Evolutionary conservation across 192 early-diverging fungal genomes (phyloP), one percentile per base, ranked within the genome.

Genomic region (Funneliformis geosporum): DNA sequence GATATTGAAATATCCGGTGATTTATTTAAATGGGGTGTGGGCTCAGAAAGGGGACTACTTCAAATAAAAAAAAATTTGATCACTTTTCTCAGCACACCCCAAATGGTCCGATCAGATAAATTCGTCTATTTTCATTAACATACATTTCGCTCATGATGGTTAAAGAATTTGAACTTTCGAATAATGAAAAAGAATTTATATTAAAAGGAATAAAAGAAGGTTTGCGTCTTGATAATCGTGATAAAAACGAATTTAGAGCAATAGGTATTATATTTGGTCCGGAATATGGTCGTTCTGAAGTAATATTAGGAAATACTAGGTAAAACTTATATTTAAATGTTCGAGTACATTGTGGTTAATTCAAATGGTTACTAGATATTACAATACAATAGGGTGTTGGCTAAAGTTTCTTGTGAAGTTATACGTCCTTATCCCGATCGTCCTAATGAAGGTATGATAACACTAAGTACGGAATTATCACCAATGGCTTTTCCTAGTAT

Each of bases 381-480:
- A n/a, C 18, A 1, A 21, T 25, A 14, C 70, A 28, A 42, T 77
- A 90, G 89, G 65, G 90, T 95, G 7, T 79, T 93, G 8, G 94
- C 91, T 5, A 88, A 89, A 27, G 91, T 95, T 2, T 88, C 91
- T 1, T 90, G 90, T 66, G 89, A 93, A 79, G 90, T 95, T 10
- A 86, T 87, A 28, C 89, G 90, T 70, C 94, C 94, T 23, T 86
- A 85, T 25, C 80, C 85, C 8, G 96, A 92, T 83, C 94, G 88
- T 28, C 93, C 97, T 2, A 94, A 91, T 21, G 98, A 99, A 79
- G 98, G 98, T 1, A 87, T 92, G 5, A 83, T 99, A 28, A 80
- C 87, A 61, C 96, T 99, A 83, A 94, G 88, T 81, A 96, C 94
- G 1, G 96, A 97, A 80, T 86, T 97, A 42, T 94, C 94, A 23